Evolutionary conservation across 345 rosid species (phyloP).

Genomic region (Dipteronia sinensis): DNA sequence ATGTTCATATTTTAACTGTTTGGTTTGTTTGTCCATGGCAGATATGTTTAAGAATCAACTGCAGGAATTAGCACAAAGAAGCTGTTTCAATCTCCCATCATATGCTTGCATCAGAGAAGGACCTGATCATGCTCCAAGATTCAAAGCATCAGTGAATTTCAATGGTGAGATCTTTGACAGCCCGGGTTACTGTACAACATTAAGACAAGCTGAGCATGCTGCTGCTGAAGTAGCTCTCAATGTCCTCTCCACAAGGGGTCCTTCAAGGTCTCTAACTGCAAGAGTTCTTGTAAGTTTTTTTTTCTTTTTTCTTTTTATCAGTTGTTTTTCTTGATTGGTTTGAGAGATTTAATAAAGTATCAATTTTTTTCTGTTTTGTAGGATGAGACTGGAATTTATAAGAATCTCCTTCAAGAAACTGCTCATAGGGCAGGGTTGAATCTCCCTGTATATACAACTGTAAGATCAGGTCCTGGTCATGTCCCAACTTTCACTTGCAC

Average conservation of each 20-base stretch:
- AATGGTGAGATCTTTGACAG: conserved; percentile 75
- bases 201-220: conserved; percentile 77
- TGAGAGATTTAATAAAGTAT: not conserved
- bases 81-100: conserved; percentile 77
- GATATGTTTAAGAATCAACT: conserved; percentile 76
- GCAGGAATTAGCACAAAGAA: conserved; percentile 79
- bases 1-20: conserved; percentile 11
- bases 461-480: conserved; percentile 78
- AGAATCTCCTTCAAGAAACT: conserved; percentile 79
- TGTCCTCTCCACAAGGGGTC: conserved; percentile 57
- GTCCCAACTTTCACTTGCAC: conserved; percentile 61
- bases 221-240: conserved; percentile 75
- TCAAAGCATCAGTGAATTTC: conserved; percentile 76
- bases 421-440: conserved; percentile 75
- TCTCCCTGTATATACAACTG: conserved; percentile 64
- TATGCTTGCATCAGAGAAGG: conserved; percentile 73
- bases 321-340: conserved; percentile 12
- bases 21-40: conserved; percentile 16
- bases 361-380: conserved; percentile 16
- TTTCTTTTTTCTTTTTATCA: not conserved
- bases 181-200: conserved; percentile 52
- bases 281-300: conserved; percentile 60
- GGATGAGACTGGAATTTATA: conserved; percentile 84
- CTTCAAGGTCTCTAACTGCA: conserved; percentile 70
- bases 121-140: conserved; percentile 83